A percentile compares a stretch with the other conserved stretches of the same genome.
These are phyloP conservation scores for Wallacemonas sp. DNA, from an alignment of 208 protist genomes.

Conservation along the genomic window DNA sequence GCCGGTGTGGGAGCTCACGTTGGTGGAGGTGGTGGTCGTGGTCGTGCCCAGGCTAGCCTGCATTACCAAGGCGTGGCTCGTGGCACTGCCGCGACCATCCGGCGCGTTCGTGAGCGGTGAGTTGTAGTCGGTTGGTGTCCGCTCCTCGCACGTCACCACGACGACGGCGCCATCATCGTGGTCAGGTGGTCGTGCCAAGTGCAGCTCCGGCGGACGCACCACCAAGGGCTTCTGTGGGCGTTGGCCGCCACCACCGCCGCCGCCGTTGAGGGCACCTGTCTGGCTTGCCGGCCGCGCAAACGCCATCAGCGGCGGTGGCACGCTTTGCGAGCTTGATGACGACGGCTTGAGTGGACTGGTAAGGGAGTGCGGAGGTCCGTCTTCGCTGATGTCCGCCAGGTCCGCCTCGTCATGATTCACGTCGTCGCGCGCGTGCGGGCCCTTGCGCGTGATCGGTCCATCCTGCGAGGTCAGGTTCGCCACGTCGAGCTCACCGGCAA, in stretches of 20 bases:
- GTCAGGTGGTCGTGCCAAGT: background rate
- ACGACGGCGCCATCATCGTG: background rate
- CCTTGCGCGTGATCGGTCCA: too few species aligned
- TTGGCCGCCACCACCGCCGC: background rate
- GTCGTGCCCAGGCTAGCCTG: background rate
- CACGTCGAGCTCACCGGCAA: too few species aligned
- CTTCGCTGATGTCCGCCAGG: background rate
- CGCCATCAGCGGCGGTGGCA: constrained; percentile 5
- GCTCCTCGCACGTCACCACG: background rate
- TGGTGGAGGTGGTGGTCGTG: background rate
- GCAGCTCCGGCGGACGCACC: background rate
- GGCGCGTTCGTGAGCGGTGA: too few species aligned
- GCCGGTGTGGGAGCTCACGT: too few species aligned
- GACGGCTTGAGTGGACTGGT: background rate
- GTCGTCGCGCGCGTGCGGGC: too few species aligned
- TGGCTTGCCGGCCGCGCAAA: background rate
- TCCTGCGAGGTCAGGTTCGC: too few species aligned
- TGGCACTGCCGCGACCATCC: too few species aligned
- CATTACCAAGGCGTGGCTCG: too few species aligned
- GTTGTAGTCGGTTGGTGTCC: background rate
- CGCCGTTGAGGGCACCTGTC: background rate
- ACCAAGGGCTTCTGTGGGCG: background rate
- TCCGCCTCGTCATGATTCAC: too few species aligned
- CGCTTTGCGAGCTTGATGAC: background rate
- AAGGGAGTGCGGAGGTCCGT: background rate